A percentile compares a stretch with the other conserved stretches of the same genome.
Evolutionary conservation across 2,329 filamentous ascomycete species (phyloP).

Genomic region (Alternaria novae-zelandiae): DNA sequence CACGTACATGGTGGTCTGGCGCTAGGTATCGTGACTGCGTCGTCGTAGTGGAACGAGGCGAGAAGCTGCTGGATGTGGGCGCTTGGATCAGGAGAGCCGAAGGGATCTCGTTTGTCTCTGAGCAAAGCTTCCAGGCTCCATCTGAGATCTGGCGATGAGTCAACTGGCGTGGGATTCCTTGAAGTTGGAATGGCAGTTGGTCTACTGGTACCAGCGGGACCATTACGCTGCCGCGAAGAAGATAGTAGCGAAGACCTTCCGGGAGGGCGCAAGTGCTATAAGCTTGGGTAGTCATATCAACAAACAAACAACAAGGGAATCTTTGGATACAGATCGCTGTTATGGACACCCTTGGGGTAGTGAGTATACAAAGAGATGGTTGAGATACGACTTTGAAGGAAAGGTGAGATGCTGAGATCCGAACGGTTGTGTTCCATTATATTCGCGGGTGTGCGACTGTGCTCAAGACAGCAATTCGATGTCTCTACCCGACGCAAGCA

Average conservation of each 20-base stretch:
- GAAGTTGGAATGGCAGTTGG: conserved; percentile 51
- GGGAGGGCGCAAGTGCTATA: conserved; percentile 6
- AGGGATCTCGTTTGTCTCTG: conserved; percentile 19
- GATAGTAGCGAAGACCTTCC: conserved; percentile 43
- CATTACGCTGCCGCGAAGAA: conserved; percentile 44
- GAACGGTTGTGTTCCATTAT: not conserved
- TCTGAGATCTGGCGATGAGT: conserved; percentile 32
- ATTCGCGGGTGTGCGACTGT: conserved; percentile 1
- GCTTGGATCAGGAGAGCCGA: conserved; percentile 13
- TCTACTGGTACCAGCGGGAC: conserved; percentile 53
- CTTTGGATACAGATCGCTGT: not conserved
- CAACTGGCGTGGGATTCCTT: conserved; percentile 46
- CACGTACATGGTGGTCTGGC: conserved; percentile 26
- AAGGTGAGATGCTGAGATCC: not conserved
- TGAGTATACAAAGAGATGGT: not conserved
- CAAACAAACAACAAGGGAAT: not conserved
- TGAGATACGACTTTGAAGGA: not conserved
- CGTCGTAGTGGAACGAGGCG: not conserved
- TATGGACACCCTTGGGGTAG: not conserved
- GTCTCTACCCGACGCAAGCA: conserved; percentile 8
- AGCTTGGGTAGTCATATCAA: conserved; percentile 8
- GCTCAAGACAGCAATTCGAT: conserved; percentile 21
- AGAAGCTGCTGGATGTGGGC: not conserved
- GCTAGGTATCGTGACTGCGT: conserved; percentile 16
- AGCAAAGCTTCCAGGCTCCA: conserved; percentile 33